Conservation (phyloP, 805 yeast genomes). For the Zygosaccharomyces gambellarensis region DNA sequence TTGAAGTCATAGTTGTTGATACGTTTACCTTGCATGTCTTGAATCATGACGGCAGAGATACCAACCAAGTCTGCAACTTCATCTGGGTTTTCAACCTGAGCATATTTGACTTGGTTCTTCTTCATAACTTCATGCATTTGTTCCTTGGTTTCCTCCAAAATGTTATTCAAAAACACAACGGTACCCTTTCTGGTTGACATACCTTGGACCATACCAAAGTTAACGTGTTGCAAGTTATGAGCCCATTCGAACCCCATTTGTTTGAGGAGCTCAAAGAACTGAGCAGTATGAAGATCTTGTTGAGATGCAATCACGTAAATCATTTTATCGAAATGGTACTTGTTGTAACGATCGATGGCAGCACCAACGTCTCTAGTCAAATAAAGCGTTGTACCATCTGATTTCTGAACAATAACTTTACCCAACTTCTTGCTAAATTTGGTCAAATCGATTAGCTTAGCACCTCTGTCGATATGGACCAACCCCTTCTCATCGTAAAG, state of each 20-base stretch:
- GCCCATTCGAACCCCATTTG: conserved; percentile 92
- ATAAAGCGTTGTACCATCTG: conserved; percentile 92
- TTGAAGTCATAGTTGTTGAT: conserved; percentile 92
- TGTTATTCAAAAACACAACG: conserved; percentile 93
- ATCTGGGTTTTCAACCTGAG: conserved; percentile 91
- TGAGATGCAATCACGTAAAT: conserved; percentile 93
- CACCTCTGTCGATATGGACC: conserved; percentile 85
- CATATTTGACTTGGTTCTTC: conserved; percentile 82
- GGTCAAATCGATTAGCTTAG: conserved; percentile 78
- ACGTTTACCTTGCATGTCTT: conserved; percentile 97
- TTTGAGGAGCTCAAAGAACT: conserved; percentile 88
- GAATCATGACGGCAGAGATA: conserved; percentile 96
- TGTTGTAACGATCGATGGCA: conserved; percentile 83
- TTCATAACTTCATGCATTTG: conserved; percentile 96
- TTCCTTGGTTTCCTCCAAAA: conserved; percentile 86
- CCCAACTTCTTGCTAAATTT: conserved; percentile 87
- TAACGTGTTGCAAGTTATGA: conserved; percentile 69
- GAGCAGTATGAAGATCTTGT: conserved; percentile 92
- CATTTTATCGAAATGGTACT: conserved; percentile 88
- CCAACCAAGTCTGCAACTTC: conserved; percentile 93
- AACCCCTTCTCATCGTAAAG: conserved; percentile 62
- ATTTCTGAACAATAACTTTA: conserved; percentile 85
- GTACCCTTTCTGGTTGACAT: conserved; percentile 99
- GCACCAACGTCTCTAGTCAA: conserved; percentile 96
- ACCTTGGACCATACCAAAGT: conserved; percentile 97